phyloP scores from a whole-genome alignment of 129 eudicot species.

The Helichrysum umbraculigerum region DNA sequence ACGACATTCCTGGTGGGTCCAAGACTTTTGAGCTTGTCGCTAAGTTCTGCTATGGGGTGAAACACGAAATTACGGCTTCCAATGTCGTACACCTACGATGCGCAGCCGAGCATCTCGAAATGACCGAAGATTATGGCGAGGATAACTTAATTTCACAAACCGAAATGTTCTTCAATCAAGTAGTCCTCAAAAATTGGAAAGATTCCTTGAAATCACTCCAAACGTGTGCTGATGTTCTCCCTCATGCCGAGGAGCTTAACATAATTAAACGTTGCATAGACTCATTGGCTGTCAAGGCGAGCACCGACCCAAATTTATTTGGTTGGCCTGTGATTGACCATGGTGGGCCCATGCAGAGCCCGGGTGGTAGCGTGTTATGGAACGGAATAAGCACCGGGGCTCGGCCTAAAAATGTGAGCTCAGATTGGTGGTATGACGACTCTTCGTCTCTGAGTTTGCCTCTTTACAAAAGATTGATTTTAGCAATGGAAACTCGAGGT shows the following conservation, averaged over 20 bases:
- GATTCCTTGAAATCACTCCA: slow-evolving; percentile 84
- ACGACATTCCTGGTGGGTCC: slow-evolving; percentile 78
- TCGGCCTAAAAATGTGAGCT: slow-evolving; percentile 60
- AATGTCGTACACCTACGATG: slow-evolving; percentile 82
- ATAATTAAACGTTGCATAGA: slow-evolving; percentile 77
- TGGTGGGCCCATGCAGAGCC: slow-evolving; percentile 93
- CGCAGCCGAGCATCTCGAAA: slow-evolving; percentile 82
- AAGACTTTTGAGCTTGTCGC: slow-evolving; percentile 86
- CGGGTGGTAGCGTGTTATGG: slow-evolving; percentile 91
- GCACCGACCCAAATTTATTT: slow-evolving; percentile 77
- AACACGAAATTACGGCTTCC: slow-evolving; percentile 84
- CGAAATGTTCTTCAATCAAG: slow-evolving; percentile 76
- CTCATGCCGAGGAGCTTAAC: slow-evolving; percentile 70
- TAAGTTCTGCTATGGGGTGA: slow-evolving; percentile 95
- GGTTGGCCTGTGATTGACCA: slow-evolving; percentile 92
- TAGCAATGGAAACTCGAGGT: slow-evolving; percentile 79
- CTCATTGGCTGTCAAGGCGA: slow-evolving; percentile 74
- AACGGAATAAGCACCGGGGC: slow-evolving; percentile 98
- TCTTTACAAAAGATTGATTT: slow-evolving; percentile 68
- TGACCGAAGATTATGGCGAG: slow-evolving; percentile 95
- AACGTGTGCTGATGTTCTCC: slow-evolving; percentile 62
- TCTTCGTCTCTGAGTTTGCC: slow-evolving; percentile 65
- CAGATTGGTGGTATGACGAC: slow-evolving; percentile 99
- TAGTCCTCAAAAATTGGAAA: slow-evolving; percentile 68
- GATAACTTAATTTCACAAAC: slow-evolving; percentile 82